Base-by-base conservation (phyloP, 306 rosid species). In the Dryas drummondii region DNA sequence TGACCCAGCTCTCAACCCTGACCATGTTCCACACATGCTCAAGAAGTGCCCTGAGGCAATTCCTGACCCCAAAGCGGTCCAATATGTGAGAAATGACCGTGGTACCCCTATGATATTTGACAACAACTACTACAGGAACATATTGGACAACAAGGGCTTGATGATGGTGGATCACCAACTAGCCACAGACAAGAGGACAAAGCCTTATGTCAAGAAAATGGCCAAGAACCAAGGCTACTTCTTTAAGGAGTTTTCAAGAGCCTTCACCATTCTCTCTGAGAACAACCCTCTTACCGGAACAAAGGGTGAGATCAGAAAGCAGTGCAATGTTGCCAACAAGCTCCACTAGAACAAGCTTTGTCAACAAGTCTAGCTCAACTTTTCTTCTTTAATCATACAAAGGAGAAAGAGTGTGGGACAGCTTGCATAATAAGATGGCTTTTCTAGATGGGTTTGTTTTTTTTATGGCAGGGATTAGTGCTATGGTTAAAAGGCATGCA, bases 31-130 rank as follows among this genome's bases (percentile, higher is more conserved):
- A 45, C 98, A 94, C 91, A 88, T 94, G 92, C 89, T 94, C 22
- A 84, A 94, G 90, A 94, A 94, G 85, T 94, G 98, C 79, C 98
- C 97, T 0, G 98, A 92, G 7, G 22, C 86, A 22, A 88, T 94
- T 74, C 98, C 98, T 1, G 97, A 92, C 68, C 98, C 98, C 0
- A 94, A 94, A 80, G 98, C 98, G 0, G 98, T 94, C 5, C 97
- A 94, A 46, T 94, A 94, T 46, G 98, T 94, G 79, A 85, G 98
- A 71, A 94, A 94, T 41, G 98, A 94, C 84, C 91, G 99, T 10
- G 99, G 99, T 3, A 94, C 97, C 0, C 99, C 97, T 10, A 94
- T 94, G 99, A 51, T 84, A 51, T 84, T 94, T 0, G 99, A 94
- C 86, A 94, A 92, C 90, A 94, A 94, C 84, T 94, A 94, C 75